Evolutionary conservation across 2,329 filamentous ascomycete genomes (phyloP).

Genomic region (Fusarium poae): DNA sequence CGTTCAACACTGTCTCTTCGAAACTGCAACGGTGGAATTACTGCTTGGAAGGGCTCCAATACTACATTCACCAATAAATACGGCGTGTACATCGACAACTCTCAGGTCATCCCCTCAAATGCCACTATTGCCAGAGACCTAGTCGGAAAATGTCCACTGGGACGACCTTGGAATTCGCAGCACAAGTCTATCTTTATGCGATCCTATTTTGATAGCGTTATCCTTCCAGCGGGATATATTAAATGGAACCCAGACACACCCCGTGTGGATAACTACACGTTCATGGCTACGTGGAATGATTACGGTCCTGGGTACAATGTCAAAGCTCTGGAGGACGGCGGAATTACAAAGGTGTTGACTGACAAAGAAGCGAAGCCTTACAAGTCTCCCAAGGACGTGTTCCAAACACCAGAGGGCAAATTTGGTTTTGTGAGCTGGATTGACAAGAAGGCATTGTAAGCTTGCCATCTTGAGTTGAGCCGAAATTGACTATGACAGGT

Average conservation of each 20-base stretch:
- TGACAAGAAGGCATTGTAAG: slow-evolving; percentile 27
- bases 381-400: slow-evolving; percentile 28
- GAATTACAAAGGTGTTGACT: slow-evolving; percentile 62
- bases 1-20: slow-evolving; percentile 67
- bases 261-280: slow-evolving; percentile 58
- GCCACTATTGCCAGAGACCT: slow-evolving; percentile 53
- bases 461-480: not conserved
- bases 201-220: slow-evolving; percentile 66
- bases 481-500: not conserved
- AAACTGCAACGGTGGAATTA: slow-evolving; percentile 74
- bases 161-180: slow-evolving; percentile 72
- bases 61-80: slow-evolving; percentile 76
- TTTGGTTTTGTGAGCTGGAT: slow-evolving; percentile 33
- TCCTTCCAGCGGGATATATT: slow-evolving; percentile 67
- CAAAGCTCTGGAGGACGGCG: slow-evolving; percentile 56
- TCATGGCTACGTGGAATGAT: slow-evolving; percentile 68
- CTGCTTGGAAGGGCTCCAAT: slow-evolving; percentile 75
- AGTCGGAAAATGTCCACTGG: slow-evolving; percentile 66
- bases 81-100: slow-evolving; percentile 73
- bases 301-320: slow-evolving; percentile 67
- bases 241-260: slow-evolving; percentile 13
- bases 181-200: slow-evolving; percentile 70
- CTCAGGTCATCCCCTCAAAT: slow-evolving; percentile 68
- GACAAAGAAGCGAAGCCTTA: slow-evolving; percentile 50
- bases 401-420: slow-evolving; percentile 34